phyloP scores from a whole-genome alignment of 176 grass and related monocot genomes.

The Hordeum marinum region DNA sequence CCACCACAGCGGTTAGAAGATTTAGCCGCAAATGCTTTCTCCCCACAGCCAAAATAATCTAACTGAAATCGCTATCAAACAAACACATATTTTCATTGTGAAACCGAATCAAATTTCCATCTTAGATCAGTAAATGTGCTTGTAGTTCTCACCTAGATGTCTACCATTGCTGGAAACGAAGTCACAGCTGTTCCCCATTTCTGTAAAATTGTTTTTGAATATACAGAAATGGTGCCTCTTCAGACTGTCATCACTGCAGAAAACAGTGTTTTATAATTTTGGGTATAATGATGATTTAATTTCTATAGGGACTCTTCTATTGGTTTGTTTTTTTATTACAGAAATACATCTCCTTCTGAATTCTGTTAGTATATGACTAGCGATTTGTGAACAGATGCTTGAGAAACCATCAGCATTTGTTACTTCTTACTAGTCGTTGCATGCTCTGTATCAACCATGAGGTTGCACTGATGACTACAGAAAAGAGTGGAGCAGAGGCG shows the following conservation, averaged over 20 bases:
- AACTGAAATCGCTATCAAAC: background rate
- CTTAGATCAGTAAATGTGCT: background rate
- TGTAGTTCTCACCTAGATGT: background rate
- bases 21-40: background rate
- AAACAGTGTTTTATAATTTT: background rate
- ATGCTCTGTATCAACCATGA: background rate
- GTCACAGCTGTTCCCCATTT: background rate
- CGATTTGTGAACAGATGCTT: background rate
- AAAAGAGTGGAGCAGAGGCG: background rate
- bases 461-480: background rate
- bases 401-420: background rate
- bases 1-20: background rate
- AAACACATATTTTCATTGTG: background rate
- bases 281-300: background rate
- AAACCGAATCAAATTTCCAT: background rate
- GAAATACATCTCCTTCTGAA: background rate
- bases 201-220: conserved; percentile 10
- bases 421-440: background rate
- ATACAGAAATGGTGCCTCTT: background rate
- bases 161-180: background rate
- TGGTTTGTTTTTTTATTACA: background rate
- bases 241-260: background rate
- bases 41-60: background rate
- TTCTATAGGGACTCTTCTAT: background rate
- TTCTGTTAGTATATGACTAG: background rate